Percentiles rank a stretch among this genome's conserved stretches.
Evolutionary conservation across 208 protist genomes (phyloP).

Genomic region (Leishmania amazonensis): DNA sequence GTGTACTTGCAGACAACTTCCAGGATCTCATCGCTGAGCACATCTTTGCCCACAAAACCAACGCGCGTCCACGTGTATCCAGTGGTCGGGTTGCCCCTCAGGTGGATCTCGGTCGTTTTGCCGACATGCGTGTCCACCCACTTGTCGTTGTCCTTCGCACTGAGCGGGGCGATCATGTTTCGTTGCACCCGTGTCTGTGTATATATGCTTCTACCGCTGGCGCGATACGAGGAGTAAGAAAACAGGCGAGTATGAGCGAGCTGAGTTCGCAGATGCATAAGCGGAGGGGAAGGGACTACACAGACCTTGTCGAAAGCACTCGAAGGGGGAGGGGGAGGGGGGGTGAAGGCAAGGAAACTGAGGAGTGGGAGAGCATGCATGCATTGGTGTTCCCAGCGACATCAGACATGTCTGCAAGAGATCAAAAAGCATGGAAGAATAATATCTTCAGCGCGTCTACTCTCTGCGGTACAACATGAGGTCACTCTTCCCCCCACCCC

Average conservation of each 20-base stretch:
- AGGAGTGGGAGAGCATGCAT: not conserved
- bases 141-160: constrained; percentile 33
- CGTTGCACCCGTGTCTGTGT: not conserved
- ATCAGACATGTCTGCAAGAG: not conserved
- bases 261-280: not conserved
- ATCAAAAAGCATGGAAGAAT: not conserved
- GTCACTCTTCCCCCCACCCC: not conserved
- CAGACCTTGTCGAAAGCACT: not conserved
- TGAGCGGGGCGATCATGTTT: constrained; percentile 18
- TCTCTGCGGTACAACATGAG: not conserved
- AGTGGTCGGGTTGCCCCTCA: constrained; percentile 71
- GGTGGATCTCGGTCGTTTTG: constrained; percentile 31
- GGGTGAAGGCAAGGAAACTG: not conserved
- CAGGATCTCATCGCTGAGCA: constrained; percentile 32
- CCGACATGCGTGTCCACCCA: constrained; percentile 25
- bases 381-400: not conserved
- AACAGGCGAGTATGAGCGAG: not conserved
- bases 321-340: too few species aligned
- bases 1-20: constrained; percentile 21
- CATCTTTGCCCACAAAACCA: constrained; percentile 20
- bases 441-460: not conserved
- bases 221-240: constrained; percentile 3
- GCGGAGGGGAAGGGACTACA: not conserved
- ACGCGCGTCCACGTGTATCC: constrained; percentile 65
- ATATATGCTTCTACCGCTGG: constrained; percentile 2